phyloP scores from a whole-genome alignment of 148 eudicot genomes.

The Vaccinium macrocarpon region DNA sequence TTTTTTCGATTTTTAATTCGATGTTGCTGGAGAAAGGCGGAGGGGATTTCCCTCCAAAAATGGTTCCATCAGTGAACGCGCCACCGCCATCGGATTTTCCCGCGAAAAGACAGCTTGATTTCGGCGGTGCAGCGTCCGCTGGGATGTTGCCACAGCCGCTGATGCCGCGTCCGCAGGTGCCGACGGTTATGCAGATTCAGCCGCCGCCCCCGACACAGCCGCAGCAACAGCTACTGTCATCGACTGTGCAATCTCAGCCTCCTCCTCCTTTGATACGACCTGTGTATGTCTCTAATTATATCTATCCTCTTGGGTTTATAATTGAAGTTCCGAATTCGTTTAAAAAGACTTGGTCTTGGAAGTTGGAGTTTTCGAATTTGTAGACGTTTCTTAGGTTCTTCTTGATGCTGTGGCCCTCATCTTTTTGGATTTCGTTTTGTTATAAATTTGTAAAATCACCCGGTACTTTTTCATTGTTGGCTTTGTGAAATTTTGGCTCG shows the following conservation, averaged over 20 bases:
- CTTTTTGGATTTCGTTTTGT: background rate
- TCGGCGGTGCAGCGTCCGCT: conserved; percentile 20
- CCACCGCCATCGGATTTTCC: conserved; percentile 37
- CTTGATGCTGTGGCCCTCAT: background rate
- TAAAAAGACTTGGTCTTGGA: conserved; percentile 7
- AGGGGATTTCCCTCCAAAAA: conserved; percentile 43
- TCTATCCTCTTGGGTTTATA: background rate
- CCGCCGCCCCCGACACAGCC: conserved; percentile 20
- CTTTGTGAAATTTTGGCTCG: too few relatives aligned
- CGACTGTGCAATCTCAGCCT: conserved; percentile 34
- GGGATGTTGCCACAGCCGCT: conserved; percentile 20
- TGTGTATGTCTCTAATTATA: conserved; percentile 36
- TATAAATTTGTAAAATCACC: background rate
- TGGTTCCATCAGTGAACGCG: conserved; percentile 26
- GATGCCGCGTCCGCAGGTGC: conserved; percentile 8
- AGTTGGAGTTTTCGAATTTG: background rate
- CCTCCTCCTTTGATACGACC: conserved; percentile 45
- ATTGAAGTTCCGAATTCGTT: background rate
- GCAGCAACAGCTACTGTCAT: conserved; percentile 24
- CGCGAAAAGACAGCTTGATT: conserved; percentile 75
- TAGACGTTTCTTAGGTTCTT: background rate
- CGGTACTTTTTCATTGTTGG: background rate
- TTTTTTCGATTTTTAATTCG: conserved; percentile 19
- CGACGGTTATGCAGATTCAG: background rate
- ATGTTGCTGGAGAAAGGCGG: conserved; percentile 51